These are phyloP conservation scores for Candolleomyces efflorescens DNA, from an alignment of 768 basidiomycete species.

Conservation along the genomic window DNA sequence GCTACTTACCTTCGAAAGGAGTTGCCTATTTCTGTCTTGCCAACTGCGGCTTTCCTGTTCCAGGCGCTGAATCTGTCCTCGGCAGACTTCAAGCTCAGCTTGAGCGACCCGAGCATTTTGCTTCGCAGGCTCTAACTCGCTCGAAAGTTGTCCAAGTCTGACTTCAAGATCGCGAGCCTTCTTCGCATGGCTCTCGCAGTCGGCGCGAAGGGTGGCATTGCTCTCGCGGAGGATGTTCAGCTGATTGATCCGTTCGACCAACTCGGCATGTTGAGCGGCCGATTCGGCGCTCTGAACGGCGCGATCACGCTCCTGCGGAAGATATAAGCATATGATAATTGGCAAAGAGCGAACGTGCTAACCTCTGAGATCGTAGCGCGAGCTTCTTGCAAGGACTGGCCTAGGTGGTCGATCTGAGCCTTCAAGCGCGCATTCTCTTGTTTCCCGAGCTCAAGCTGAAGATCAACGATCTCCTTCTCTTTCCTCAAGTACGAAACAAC, in stretches of 20 bases:
- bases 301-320: slow-evolving; percentile 70
- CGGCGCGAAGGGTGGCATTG: slow-evolving; percentile 78
- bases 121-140: slow-evolving; percentile 70
- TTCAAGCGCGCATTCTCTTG: slow-evolving; percentile 73
- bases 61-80: slow-evolving; percentile 60
- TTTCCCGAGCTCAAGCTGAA: slow-evolving; percentile 76
- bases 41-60: slow-evolving; percentile 76
- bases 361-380: slow-evolving; percentile 71
- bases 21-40: slow-evolving; percentile 80
- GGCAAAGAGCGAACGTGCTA: background rate
- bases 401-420: slow-evolving; percentile 70
- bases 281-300: slow-evolving; percentile 68
- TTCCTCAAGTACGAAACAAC: slow-evolving; percentile 81
- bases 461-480: slow-evolving; percentile 90
- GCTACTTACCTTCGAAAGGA: slow-evolving; percentile 67
- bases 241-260: slow-evolving; percentile 83
- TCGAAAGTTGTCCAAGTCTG: slow-evolving; percentile 52
- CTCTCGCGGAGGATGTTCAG: slow-evolving; percentile 84
- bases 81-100: slow-evolving; percentile 73
- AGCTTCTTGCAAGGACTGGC: slow-evolving; percentile 65
- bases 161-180: slow-evolving; percentile 63
- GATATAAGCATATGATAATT: slow-evolving; percentile 4
- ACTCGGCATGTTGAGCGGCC: slow-evolving; percentile 76
- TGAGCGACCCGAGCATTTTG: slow-evolving; percentile 61
- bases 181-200: slow-evolving; percentile 67